Conservation (phyloP, 2,329 filamentous ascomycete genomes). For the Penicillium hesseltinei region DNA sequence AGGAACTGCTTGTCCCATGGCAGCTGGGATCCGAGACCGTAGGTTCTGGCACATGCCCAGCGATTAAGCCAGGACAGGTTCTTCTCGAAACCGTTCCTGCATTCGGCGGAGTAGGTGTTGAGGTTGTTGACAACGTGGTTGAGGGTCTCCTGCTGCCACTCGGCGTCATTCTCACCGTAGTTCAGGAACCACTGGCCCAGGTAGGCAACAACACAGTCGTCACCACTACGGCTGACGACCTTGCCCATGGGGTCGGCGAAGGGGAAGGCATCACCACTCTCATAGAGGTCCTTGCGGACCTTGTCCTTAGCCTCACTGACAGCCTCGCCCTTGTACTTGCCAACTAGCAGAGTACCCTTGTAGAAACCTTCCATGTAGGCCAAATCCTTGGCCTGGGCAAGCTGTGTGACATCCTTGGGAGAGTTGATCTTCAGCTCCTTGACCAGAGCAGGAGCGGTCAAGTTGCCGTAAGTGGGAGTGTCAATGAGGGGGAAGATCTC, state of each 20-base stretch:
- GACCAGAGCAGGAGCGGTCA: conserved; percentile 78
- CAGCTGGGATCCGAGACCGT: conserved; percentile 87
- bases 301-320: conserved; percentile 86
- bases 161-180: conserved; percentile 78
- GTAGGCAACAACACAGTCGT: conserved; percentile 88
- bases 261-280: conserved; percentile 75
- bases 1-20: conserved; percentile 91
- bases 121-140: conserved; percentile 70
- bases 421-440: conserved; percentile 96
- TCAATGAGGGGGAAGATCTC: conserved; percentile 87
- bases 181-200: conserved; percentile 98
- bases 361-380: conserved; percentile 98
- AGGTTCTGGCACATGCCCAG: conserved; percentile 92
- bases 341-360: conserved; percentile 83
- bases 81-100: conserved; percentile 76
- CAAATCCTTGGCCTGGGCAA: conserved; percentile 90
- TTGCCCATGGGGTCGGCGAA: conserved; percentile 92
- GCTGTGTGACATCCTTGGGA: conserved; percentile 86
- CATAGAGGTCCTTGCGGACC: conserved; percentile 73
- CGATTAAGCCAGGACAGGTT: conserved; percentile 90
- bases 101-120: conserved; percentile 76
- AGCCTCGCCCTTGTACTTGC: conserved; percentile 81
- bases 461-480: conserved; percentile 81
- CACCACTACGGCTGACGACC: conserved; percentile 83
- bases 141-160: conserved; percentile 76